Evolutionary conservation across 2,329 filamentous ascomycete species (phyloP).

Genomic region (Cercospora berteroae): DNA sequence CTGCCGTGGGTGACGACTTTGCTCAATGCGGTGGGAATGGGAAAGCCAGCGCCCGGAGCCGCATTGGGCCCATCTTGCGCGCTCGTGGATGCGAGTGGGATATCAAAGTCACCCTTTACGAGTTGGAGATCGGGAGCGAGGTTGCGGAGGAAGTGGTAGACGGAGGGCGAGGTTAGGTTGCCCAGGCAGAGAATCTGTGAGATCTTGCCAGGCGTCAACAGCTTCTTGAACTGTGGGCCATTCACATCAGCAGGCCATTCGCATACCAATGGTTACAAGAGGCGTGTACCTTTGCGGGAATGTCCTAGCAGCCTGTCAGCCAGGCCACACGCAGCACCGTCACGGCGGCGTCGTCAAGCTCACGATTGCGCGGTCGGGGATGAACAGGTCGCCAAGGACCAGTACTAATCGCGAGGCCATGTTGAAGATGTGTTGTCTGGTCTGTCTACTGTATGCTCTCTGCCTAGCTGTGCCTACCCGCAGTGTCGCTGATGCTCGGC

Average conservation of each 20-base stretch:
- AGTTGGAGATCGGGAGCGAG: conserved; percentile 64
- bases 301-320: conserved; percentile 55
- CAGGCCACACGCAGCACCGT: conserved; percentile 12
- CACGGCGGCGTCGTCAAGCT: conserved; percentile 1
- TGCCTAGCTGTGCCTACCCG: not conserved
- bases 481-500: not conserved
- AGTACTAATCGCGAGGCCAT: conserved; percentile 87
- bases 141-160: conserved; percentile 56
- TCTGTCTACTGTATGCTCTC: not conserved
- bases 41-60: conserved; percentile 27
- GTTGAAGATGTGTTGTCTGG: conserved; percentile 19
- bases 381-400: conserved; percentile 89
- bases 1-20: conserved; percentile 70
- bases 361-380: conserved; percentile 81
- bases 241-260: conserved; percentile 5
- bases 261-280: conserved; percentile 3
- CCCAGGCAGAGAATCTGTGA: conserved; percentile 59
- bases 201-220: conserved; percentile 59
- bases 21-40: conserved; percentile 53
- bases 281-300: conserved; percentile 73
- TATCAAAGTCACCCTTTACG: conserved; percentile 68
- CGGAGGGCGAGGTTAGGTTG: conserved; percentile 58
- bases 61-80: conserved; percentile 16
- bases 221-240: conserved; percentile 50
- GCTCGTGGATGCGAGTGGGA: conserved; percentile 59